Conservation (phyloP, 768 basidiomycete genomes). For the Hebeloma cylindrosporum region DNA sequence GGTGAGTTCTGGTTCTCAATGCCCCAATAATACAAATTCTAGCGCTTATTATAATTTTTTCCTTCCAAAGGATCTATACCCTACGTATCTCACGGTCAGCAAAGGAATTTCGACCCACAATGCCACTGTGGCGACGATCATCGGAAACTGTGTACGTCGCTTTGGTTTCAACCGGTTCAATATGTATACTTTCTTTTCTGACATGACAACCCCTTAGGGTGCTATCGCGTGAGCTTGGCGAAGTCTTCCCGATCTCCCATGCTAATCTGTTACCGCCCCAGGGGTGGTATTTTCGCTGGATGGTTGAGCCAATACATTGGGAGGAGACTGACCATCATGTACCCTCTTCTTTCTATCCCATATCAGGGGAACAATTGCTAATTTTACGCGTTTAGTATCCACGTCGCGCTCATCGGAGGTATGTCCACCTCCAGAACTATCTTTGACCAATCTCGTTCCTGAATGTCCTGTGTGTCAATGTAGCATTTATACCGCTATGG, state of each 20-base stretch:
- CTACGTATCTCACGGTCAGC: slow-evolving; percentile 64
- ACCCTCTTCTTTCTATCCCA: background rate
- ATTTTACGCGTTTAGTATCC: slow-evolving; percentile 36
- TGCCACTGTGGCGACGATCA: slow-evolving; percentile 77
- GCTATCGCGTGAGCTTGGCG: slow-evolving; percentile 42
- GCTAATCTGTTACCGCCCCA: slow-evolving; percentile 20
- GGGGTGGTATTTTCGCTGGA: slow-evolving; percentile 73
- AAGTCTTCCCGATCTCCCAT: slow-evolving; percentile 1
- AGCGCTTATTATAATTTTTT: too few relatives aligned
- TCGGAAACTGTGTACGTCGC: slow-evolving; percentile 67
- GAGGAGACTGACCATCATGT: slow-evolving; percentile 80
- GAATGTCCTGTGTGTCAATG: background rate
- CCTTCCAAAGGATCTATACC: slow-evolving; percentile 78
- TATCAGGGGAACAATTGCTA: background rate
- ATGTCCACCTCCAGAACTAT: slow-evolving; percentile 10
- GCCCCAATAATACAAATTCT: too few relatives aligned
- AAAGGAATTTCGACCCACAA: slow-evolving; percentile 59
- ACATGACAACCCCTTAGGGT: too few relatives aligned
- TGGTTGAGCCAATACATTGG: slow-evolving; percentile 74
- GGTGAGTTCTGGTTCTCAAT: slow-evolving; percentile 31
- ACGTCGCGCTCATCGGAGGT: slow-evolving; percentile 56
- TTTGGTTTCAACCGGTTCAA: too few relatives aligned
- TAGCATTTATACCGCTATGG: slow-evolving; percentile 75
- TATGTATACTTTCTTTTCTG: too few relatives aligned
- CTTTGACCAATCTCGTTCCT: background rate